These are phyloP conservation scores for Tylopilus sp. DNA, from an alignment of 768 basidiomycete genomes.

Conservation along the genomic window DNA sequence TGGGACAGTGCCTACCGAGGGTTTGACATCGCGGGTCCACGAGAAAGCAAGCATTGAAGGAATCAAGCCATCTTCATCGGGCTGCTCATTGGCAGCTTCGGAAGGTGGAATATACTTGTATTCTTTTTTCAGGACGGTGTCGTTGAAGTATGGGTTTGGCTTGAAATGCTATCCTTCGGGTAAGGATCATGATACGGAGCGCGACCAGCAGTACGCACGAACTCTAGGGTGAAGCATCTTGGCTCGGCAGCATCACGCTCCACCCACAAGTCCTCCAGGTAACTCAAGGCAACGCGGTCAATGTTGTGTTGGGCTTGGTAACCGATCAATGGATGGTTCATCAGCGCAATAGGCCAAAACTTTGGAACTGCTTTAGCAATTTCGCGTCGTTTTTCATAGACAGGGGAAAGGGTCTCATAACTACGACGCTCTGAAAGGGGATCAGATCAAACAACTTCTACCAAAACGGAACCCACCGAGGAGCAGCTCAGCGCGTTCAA, in stretches of 20 bases:
- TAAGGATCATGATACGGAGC: conserved; percentile 6
- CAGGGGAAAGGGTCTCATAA: conserved; percentile 52
- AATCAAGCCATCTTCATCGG: conserved; percentile 74
- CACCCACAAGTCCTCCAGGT: conserved; percentile 85
- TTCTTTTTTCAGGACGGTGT: conserved; percentile 76
- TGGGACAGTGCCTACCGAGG: conserved; percentile 47
- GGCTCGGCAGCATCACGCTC: conserved; percentile 69
- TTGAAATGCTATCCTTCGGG: conserved; percentile 61
- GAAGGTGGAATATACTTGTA: conserved; percentile 66
- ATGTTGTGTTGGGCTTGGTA: conserved; percentile 67
- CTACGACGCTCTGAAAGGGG: conserved; percentile 56
- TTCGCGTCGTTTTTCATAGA: conserved; percentile 69
- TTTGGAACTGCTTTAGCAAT: conserved; percentile 63
- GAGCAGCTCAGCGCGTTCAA: conserved; percentile 66
- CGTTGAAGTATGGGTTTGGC: conserved; percentile 79
- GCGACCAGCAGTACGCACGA: conserved; percentile 55
- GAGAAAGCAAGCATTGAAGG: conserved; percentile 76
- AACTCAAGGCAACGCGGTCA: conserved; percentile 80
- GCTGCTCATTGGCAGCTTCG: conserved; percentile 49
- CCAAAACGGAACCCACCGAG: conserved; percentile 51
- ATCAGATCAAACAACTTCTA: conserved; percentile 1
- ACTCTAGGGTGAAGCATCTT: conserved; percentile 81
- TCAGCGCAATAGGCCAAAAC: conserved; percentile 85
- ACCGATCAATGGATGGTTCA: conserved; percentile 64
- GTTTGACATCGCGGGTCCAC: conserved; percentile 71